phyloP scores from a whole-genome alignment of 192 early-diverging fungal species.

The Umbelopsis ramanniana region DNA sequence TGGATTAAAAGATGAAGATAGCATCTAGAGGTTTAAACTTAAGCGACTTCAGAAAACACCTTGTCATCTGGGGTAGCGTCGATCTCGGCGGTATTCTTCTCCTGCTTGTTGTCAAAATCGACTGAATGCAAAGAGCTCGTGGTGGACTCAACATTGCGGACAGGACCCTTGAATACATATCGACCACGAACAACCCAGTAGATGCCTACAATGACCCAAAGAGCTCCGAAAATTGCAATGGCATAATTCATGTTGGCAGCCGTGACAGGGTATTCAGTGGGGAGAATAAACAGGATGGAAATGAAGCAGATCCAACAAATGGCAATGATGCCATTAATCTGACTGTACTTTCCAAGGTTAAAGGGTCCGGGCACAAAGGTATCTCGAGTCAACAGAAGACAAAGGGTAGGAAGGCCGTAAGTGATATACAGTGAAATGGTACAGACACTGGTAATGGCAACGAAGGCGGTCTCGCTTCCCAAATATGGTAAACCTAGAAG shows the following conservation, averaged over 20 bases:
- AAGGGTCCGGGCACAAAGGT: slow-evolving; percentile 48
- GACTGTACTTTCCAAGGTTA: slow-evolving; percentile 44
- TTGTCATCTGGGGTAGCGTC: too few relatives aligned
- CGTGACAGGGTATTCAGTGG: slow-evolving; percentile 42
- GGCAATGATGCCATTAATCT: slow-evolving; percentile 42
- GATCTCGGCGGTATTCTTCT: neutral
- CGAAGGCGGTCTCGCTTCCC: slow-evolving; percentile 43
- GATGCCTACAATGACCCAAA: slow-evolving; percentile 39
- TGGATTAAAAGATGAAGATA: neutral
- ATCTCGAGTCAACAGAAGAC: slow-evolving; percentile 40
- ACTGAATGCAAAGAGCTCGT: slow-evolving; percentile 11
- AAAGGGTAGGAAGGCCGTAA: slow-evolving; percentile 46
- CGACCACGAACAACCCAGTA: slow-evolving; percentile 46
- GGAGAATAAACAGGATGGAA: slow-evolving; percentile 48
- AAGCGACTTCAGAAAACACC: neutral
- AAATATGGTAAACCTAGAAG: slow-evolving; percentile 44
- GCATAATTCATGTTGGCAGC: slow-evolving; percentile 45
- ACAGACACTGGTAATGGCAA: slow-evolving; percentile 46
- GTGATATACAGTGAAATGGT: slow-evolving; percentile 47
- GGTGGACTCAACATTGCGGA: slow-evolving; percentile 36
- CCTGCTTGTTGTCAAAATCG: neutral
- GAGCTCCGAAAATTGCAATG: slow-evolving; percentile 43
- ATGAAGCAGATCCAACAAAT: slow-evolving; percentile 48
- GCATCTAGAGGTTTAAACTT: neutral
- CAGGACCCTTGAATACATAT: slow-evolving; percentile 46